Percentiles rank a stretch among this genome's conserved stretches.
Conservation (phyloP, 2,329 filamentous ascomycete genomes). For the Didymella exigua region DNA sequence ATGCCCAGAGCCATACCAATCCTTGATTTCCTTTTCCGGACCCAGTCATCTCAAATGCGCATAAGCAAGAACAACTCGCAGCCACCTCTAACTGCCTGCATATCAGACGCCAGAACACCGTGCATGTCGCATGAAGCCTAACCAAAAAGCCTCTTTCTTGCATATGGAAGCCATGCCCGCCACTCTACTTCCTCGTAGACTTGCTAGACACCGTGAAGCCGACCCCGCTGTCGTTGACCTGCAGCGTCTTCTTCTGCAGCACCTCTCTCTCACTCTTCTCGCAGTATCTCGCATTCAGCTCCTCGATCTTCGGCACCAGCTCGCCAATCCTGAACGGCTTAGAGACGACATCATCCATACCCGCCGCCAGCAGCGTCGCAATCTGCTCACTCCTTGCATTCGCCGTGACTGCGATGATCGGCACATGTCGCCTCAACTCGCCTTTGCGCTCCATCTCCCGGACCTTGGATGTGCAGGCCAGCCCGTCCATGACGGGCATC, state of each 20-base stretch:
- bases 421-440: conserved; percentile 43
- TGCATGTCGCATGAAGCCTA: too few relatives aligned
- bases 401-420: conserved; percentile 51
- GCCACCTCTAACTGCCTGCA: background rate
- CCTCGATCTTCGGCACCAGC: conserved; percentile 58
- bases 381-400: conserved; percentile 51
- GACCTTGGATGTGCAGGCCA: conserved; percentile 47
- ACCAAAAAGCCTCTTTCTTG: too few relatives aligned
- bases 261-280: conserved; percentile 4
- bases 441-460: conserved; percentile 46
- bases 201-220: background rate
- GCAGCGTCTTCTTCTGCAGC: conserved; percentile 5
- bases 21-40: background rate
- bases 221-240: conserved; percentile 8
- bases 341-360: conserved; percentile 57
- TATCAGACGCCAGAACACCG: background rate
- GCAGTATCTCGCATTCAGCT: conserved; percentile 45
- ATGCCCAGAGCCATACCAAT: background rate
- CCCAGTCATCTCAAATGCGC: background rate
- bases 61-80: background rate
- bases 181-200: background rate
- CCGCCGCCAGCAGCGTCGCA: conserved; percentile 44
- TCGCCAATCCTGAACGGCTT: conserved; percentile 60
- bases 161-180: background rate
- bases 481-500: conserved; percentile 52